Base-by-base conservation (phyloP, 331 rosid genomes). In the Phaseolus coccineus region DNA sequence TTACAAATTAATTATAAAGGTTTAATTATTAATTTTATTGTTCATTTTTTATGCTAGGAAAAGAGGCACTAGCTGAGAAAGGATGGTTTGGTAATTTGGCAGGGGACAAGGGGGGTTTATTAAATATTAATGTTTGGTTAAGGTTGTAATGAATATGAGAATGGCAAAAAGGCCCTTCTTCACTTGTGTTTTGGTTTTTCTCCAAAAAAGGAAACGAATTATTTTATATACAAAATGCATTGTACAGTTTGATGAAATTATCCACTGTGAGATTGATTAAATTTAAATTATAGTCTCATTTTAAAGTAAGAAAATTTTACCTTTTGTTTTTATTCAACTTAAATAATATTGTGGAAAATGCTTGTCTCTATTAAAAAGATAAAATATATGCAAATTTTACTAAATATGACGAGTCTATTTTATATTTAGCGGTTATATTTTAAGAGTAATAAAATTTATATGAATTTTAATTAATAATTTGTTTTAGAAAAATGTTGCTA, bases 51-150 rank as follows among this genome's bases (percentile, higher is more conserved):
- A 56, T 73, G 69, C 58, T 69, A 22, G 61, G 53, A 33, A 73
- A 31, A 44, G 80, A 8, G 82, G 66, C 80, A 72, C 66, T 71
- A 62, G 27, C 35, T 52, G 63, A 15, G 71, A 51, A 19, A 53
- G 79, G 82, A 22, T 37, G 57, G 55, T 83, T 82, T 44, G 68
- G 79, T 82, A 77, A 71, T 77, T 77, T 82, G 39, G 8, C 4
- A 3, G 71, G 70, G 64, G 67, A 12, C 73, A 61, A 25, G 48
- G 48, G 22, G 48, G 57, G 53, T 40, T 19, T 42, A 42, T 35
- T 35, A 48, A 69, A 57, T 37, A n/a, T 57, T 44, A 48, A 31
- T 59, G 31, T 39, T 37, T 53, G 31, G 77, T 78, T 58, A 69
- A 78, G 68, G 82, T 78, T 80, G 58, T 52, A 80, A 53, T 63